A percentile compares a stretch with the other conserved stretches of the same genome.
phyloP scores from a whole-genome alignment of 345 rosid genomes.

The Rhodamnia argentea region DNA sequence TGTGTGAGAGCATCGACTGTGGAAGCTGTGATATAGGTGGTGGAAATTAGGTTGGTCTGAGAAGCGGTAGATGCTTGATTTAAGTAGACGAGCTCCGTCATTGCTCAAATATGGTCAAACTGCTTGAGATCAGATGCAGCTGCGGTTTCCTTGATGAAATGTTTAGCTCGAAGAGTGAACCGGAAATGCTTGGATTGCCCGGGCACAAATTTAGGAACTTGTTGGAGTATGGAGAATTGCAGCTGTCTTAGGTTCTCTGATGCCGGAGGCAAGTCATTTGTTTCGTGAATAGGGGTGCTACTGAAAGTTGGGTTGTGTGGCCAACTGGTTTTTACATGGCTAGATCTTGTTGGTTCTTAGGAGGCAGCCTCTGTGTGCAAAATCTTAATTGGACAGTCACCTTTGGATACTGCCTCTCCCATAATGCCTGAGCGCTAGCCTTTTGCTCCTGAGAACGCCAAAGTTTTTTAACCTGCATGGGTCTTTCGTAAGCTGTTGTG shows the following conservation, averaged over 20 bases:
- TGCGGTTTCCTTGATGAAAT: background rate
- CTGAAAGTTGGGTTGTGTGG: background rate
- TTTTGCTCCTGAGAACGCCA: background rate
- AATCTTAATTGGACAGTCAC: background rate
- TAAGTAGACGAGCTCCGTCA: background rate
- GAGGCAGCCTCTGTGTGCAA: background rate
- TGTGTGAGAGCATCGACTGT: background rate
- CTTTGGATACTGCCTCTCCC: background rate
- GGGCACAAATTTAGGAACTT: background rate
- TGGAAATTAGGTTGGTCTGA: background rate
- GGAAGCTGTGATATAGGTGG: background rate
- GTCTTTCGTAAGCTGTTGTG: background rate
- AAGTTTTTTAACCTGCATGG: background rate
- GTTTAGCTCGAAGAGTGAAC: background rate
- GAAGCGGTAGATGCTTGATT: background rate
- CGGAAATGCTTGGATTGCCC: too few relatives aligned
- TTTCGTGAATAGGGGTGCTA: background rate
- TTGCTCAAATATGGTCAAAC: background rate
- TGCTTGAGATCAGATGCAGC: background rate
- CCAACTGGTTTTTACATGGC: background rate
- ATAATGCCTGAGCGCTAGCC: background rate
- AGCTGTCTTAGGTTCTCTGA: background rate
- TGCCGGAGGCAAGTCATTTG: background rate
- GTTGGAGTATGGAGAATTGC: background rate
- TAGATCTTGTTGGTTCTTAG: background rate